Evolutionary conservation across 2,329 filamentous ascomycete genomes (phyloP).

Genomic region (Pseudodiploospora longispora): DNA sequence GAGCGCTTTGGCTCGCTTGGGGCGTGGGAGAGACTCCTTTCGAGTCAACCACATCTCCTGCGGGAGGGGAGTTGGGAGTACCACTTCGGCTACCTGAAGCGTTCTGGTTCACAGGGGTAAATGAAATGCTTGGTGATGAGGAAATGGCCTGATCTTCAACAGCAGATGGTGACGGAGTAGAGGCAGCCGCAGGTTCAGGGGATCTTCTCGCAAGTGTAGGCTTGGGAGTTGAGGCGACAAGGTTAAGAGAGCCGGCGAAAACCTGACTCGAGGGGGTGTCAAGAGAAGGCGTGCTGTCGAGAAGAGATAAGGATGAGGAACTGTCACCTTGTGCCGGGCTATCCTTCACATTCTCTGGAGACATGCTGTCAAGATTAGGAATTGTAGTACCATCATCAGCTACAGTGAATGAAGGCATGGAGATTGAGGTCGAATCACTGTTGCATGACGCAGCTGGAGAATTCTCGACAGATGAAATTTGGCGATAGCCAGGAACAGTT

Average conservation of each 20-base stretch:
- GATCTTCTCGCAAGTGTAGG: too few relatives aligned
- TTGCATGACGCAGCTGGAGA: too few relatives aligned
- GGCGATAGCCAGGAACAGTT: too few relatives aligned
- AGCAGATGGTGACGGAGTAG: constrained; percentile 2
- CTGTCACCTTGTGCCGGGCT: neutral
- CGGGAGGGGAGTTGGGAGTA: neutral
- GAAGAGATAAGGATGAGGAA: constrained; percentile 3
- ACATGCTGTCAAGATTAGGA: neutral
- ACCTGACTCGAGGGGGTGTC: neutral
- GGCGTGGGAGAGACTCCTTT: neutral
- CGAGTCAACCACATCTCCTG: neutral
- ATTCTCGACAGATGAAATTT: too few relatives aligned
- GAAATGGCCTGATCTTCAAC: too few relatives aligned
- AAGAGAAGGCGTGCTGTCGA: constrained; percentile 4
- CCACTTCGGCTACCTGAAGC: constrained; percentile 4
- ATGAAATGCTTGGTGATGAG: constrained; percentile 11
- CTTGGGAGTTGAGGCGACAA: too few relatives aligned
- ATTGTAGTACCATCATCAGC: neutral
- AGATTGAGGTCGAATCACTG: neutral
- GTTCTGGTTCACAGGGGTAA: constrained; percentile 19
- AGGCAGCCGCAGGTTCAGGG: neutral
- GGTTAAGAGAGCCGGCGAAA: neutral
- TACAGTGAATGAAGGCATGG: neutral
- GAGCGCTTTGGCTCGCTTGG: neutral
- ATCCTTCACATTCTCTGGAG: neutral